phyloP scores from a whole-genome alignment of 768 basidiomycete species.

The Cystofilobasidium macerans region DNA sequence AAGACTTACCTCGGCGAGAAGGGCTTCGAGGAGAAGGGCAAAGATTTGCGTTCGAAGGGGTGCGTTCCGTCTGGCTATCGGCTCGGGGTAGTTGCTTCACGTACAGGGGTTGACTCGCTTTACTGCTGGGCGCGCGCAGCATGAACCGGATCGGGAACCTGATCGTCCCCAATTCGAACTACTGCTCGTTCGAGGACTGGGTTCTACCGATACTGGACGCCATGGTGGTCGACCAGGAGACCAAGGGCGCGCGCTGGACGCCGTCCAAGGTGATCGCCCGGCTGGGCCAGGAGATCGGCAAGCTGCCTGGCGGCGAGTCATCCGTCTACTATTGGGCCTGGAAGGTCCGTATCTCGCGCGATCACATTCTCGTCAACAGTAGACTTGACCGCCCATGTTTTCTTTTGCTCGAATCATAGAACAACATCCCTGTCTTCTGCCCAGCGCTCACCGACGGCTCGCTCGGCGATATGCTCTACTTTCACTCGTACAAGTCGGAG shows the following conservation, averaged over 20 bases:
- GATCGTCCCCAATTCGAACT: conserved; percentile 93
- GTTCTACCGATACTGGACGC: conserved; percentile 81
- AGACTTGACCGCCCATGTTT: conserved; percentile 22
- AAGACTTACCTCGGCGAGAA: conserved; percentile 81
- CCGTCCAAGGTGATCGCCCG: conserved; percentile 87
- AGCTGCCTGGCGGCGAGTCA: conserved; percentile 61
- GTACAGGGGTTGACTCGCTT: too few species aligned
- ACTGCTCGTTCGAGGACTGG: conserved; percentile 99
- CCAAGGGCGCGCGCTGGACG: conserved; percentile 53
- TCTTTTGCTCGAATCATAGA: conserved; percentile 45
- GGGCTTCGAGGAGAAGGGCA: conserved; percentile 75
- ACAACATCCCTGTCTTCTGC: conserved; percentile 96
- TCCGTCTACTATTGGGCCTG: conserved; percentile 99
- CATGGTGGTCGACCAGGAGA: conserved; percentile 80
- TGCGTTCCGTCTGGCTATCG: too few species aligned
- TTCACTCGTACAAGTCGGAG: conserved; percentile 55
- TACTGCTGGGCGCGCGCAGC: conserved; percentile 26
- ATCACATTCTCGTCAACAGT: conserved; percentile 25
- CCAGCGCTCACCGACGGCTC: conserved; percentile 97
- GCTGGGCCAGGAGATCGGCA: conserved; percentile 80
- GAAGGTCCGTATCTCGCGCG: conserved; percentile 56
- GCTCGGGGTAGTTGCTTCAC: too few species aligned
- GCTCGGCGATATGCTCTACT: conserved; percentile 97
- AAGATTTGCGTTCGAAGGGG: conserved; percentile 69
- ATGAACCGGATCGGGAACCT: conserved; percentile 97